These are phyloP conservation scores for Ustilago xerochloae DNA, from an alignment of 1,284 basidiomycete genomes.

Conservation along the genomic window DNA sequence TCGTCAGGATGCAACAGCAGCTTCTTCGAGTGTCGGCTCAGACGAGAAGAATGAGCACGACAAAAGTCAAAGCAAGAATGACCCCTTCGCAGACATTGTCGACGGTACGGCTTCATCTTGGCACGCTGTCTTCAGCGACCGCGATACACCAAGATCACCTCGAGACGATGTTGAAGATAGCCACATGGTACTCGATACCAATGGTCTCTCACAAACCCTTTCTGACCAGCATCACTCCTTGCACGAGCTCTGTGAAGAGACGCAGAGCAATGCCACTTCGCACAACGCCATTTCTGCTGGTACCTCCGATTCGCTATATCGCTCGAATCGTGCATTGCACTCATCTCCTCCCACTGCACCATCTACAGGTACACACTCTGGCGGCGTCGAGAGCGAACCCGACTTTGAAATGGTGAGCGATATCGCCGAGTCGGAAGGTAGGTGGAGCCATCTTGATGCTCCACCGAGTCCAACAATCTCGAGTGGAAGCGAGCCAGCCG, in stretches of 20 bases:
- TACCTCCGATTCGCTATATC: slow-evolving; percentile 16
- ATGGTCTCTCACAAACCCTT: slow-evolving; percentile 42
- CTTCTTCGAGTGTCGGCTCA: not conserved
- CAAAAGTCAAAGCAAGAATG: not conserved
- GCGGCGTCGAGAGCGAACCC: slow-evolving; percentile 11
- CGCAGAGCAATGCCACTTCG: no score
- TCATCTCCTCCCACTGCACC: not conserved
- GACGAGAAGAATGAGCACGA: not conserved
- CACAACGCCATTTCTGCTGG: slow-evolving; percentile 1
- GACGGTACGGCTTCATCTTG: slow-evolving; percentile 41
- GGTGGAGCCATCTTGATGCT: slow-evolving; percentile 29
- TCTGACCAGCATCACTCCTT: slow-evolving; percentile 36
- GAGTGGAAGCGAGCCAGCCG: slow-evolving; percentile 17
- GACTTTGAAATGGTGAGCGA: slow-evolving; percentile 46
- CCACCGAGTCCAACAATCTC: slow-evolving; percentile 38
- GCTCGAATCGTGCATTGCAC: slow-evolving; percentile 29
- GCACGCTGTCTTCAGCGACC: slow-evolving; percentile 40
- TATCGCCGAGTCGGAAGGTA: slow-evolving; percentile 17
- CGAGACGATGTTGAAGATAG: slow-evolving; percentile 8
- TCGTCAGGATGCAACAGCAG: not conserved
- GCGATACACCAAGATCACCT: not conserved
- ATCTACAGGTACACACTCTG: slow-evolving; percentile 6
- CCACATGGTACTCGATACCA: slow-evolving; percentile 33
- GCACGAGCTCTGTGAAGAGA: slow-evolving; percentile 8
- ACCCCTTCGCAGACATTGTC: slow-evolving; percentile 28